Evolutionary conservation across 2,329 filamentous ascomycete genomes (phyloP), one percentile per base, ranked within the genome.

Genomic region (Neodidymelliopsis sp.): DNA sequence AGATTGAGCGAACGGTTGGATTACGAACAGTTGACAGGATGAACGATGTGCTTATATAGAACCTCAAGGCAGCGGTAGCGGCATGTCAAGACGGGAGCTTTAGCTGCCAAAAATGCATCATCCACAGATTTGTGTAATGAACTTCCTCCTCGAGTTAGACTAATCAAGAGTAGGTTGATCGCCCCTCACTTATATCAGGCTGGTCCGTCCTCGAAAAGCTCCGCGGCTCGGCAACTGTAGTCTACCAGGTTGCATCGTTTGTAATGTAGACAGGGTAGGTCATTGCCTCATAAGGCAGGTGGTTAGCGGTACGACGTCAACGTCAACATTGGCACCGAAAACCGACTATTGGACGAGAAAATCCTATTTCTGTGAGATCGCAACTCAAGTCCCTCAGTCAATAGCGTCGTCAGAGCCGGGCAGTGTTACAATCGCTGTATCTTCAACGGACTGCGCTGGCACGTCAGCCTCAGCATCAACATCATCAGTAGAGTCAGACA

Each of bases 201-300:
- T 30, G 27, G 10, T 30, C 25, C 24, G 36, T 50, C 47, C 36
- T 50, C 40, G 27, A 31, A 50, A 45, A 45, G 13, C 24, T 43
- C 30, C 49, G 53, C 56, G 60, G 65, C 62, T 63, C 60, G 63
- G 65, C 62, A 63, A 12, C 47, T 56, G 48, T 59, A 45, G 39
- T 40, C 19, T 51, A 46, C 49, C 43, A 29, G 52, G 56, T 43
- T 54, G 33, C 36, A 36, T 45, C 35, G 47, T 50, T 50, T 29
- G 31, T 53, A 53, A 55, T 50, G 59, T 54, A 38, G 49, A 54
- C 57, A 49, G 37, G 58, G 60, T 50, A 62, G 56, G 47, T 63
- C 28, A 41, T 66, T 65, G 35, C 67, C 58, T 1, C 19, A 60
- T 52, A 40, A 56, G 66, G 66, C 51, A 70, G 67, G 66, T 67